Evolutionary conservation across 2,329 filamentous ascomycete genomes (phyloP).

Genomic region (Didymella glomerata): DNA sequence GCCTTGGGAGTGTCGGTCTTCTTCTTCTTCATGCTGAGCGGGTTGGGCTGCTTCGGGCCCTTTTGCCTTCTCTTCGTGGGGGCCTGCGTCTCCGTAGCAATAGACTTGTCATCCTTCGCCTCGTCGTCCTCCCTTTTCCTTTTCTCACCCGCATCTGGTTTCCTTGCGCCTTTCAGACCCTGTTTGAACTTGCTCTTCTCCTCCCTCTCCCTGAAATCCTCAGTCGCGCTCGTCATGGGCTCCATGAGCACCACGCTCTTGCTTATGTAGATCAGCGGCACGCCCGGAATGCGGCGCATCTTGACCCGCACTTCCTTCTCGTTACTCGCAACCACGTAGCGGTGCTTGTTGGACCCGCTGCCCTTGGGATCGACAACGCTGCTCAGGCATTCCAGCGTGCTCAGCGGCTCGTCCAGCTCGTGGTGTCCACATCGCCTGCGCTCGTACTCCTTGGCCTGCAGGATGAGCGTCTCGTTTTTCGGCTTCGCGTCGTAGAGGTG

Average conservation of each 20-base stretch:
- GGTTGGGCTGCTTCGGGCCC: slow-evolving; percentile 75
- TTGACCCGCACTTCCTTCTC: slow-evolving; percentile 68
- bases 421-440: slow-evolving; percentile 81
- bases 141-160: slow-evolving; percentile 41
- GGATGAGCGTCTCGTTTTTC: slow-evolving; percentile 68
- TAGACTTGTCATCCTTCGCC: slow-evolving; percentile 46
- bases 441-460: slow-evolving; percentile 77
- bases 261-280: slow-evolving; percentile 80
- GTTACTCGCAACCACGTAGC: slow-evolving; percentile 81
- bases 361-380: slow-evolving; percentile 82
- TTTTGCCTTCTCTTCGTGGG: slow-evolving; percentile 62
- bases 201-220: slow-evolving; percentile 69
- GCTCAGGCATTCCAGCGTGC: slow-evolving; percentile 72
- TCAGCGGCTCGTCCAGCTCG: slow-evolving; percentile 74
- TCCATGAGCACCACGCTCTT: slow-evolving; percentile 81
- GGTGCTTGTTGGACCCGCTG: slow-evolving; percentile 75
- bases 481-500: slow-evolving; percentile 73
- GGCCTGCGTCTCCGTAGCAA: slow-evolving; percentile 31
- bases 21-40: slow-evolving; percentile 73
- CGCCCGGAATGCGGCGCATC: slow-evolving; percentile 73
- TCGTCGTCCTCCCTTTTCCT: slow-evolving; percentile 59
- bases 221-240: slow-evolving; percentile 75
- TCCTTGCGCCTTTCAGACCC: slow-evolving; percentile 65
- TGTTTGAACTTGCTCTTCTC: slow-evolving; percentile 78
- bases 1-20: slow-evolving; percentile 58